Percentiles rank a stretch among this genome's conserved stretches.
These are phyloP conservation scores for Apiospora rasikravindrae DNA, from an alignment of 2,329 filamentous ascomycete genomes.

Conservation along the genomic window DNA sequence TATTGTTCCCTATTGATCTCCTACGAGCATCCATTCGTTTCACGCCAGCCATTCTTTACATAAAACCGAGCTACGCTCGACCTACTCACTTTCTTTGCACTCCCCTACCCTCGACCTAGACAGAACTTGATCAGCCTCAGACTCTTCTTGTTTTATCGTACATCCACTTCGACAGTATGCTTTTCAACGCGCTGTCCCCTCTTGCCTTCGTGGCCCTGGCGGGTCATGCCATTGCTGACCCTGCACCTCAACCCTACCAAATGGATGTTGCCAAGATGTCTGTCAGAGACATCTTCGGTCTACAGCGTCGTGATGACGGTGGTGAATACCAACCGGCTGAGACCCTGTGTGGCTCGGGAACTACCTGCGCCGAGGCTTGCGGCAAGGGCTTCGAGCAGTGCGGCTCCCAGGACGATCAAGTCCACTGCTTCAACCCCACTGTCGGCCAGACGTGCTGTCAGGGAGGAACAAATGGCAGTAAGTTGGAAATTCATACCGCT, in stretches of 20 bases:
- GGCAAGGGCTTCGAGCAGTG: constrained; percentile 39
- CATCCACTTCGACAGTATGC: constrained; percentile 28
- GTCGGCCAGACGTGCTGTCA: constrained; percentile 61
- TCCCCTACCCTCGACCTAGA: not conserved
- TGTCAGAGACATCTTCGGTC: constrained; percentile 32
- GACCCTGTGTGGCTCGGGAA: constrained; percentile 35
- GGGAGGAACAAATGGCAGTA: constrained; percentile 50
- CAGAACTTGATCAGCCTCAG: not conserved
- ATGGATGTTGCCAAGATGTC: constrained; percentile 35
- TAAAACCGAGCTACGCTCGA: not conserved
- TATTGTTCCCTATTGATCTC: not conserved
- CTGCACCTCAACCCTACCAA: constrained; percentile 32
- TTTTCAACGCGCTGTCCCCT: constrained; percentile 29
- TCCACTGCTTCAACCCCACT: constrained; percentile 64
- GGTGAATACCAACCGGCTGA: constrained; percentile 36
- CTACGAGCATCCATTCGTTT: constrained; percentile 7
- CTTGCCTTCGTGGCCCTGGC: constrained; percentile 33
- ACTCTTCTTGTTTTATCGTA: not conserved
- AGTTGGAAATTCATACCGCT: constrained; percentile 44
- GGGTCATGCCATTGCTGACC: constrained; percentile 32
- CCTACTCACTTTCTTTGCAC: not conserved
- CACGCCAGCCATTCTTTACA: not conserved
- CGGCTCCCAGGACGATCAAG: constrained; percentile 46
- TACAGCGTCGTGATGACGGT: constrained; percentile 33
- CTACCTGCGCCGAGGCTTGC: constrained; percentile 42